Evolutionary conservation across 2,329 filamentous ascomycete species (phyloP).

Genomic region (Aspergillus nomiae): DNA sequence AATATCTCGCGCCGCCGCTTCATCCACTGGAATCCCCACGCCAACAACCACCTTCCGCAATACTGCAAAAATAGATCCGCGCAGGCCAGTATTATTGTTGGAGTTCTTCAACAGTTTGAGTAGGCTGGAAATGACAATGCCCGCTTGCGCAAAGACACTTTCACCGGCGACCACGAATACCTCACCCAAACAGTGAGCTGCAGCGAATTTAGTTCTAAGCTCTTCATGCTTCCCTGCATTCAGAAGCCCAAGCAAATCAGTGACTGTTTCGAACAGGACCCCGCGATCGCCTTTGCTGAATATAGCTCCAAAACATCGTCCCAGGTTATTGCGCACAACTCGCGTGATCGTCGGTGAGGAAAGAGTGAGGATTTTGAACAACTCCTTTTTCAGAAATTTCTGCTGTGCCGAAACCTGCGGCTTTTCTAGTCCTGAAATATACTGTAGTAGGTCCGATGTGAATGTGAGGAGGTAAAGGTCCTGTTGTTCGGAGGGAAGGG

Average conservation of each 20-base stretch:
- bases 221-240: conserved; percentile 79
- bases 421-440: conserved; percentile 69
- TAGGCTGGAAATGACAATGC: conserved; percentile 69
- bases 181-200: conserved; percentile 81
- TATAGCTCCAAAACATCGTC: conserved; percentile 78
- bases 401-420: conserved; percentile 88
- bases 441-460: conserved; percentile 76
- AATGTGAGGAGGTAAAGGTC: conserved; percentile 92
- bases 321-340: conserved; percentile 86
- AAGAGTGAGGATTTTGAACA: conserved; percentile 89
- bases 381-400: conserved; percentile 87
- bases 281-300: conserved; percentile 86
- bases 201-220: conserved; percentile 78
- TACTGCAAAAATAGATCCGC: conserved; percentile 74
- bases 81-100: conserved; percentile 76
- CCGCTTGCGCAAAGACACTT: conserved; percentile 82
- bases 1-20: conserved; percentile 79
- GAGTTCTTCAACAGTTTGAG: conserved; percentile 79
- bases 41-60: conserved; percentile 76
- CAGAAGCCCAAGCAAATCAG: conserved; percentile 76
- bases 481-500: conserved; percentile 90
- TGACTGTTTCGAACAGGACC: conserved; percentile 90
- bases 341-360: conserved; percentile 78
- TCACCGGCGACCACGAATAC: conserved; percentile 92
- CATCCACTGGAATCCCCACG: conserved; percentile 76